Evolutionary conservation across 2,329 filamentous ascomycete genomes (phyloP), one percentile per base, ranked within the genome.

Genomic region (Ascochyta koolunga): DNA sequence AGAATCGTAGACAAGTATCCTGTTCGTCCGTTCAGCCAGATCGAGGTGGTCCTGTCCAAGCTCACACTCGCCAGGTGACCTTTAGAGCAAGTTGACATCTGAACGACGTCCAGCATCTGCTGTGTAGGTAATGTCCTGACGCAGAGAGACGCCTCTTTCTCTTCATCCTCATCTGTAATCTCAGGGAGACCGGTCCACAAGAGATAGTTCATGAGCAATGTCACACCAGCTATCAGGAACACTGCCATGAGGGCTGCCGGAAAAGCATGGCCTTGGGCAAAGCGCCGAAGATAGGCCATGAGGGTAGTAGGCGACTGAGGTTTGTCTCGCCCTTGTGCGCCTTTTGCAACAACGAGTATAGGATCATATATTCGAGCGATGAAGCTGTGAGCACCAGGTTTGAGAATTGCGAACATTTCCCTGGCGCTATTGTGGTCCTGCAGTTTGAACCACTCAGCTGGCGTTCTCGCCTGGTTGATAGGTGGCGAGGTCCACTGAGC

Each of bases 391-490:
- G 86, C 83, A 49, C 82, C 79, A 6, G 89, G 89, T 60, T 90
- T 91, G 63, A 92, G 83, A 27, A 89, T 83, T n/a, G 85, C 82
- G 69, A 93, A 90, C 15, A 93, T 83, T 66, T 93, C 90, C 32
- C 83, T 83, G 2, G 89, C 89, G 1, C 89, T 91, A 66, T 90
- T 88, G 63, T 91, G 89, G 62, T 93, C 89, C 70, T 93, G 90
- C 50, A 91, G 80, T 22, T 84, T 83, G 43, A 93, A 79, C 90
- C 90, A 93, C 15, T 89, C 88, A 4, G 83, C 86, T 1, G 88
- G 89, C n/a, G 86, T 89, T 56, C 89, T 81, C 2, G 88, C 89
- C 68, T 91, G 89, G 65, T 93, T 87, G 56, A 92, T 83, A 19
- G 83, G 81, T 10, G 86, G 79, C 2, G 86, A 79, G 3, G 46